These are phyloP conservation scores for Epicoccum sorghinum DNA, from an alignment of 2,329 filamentous ascomycete species.

Conservation along the genomic window DNA sequence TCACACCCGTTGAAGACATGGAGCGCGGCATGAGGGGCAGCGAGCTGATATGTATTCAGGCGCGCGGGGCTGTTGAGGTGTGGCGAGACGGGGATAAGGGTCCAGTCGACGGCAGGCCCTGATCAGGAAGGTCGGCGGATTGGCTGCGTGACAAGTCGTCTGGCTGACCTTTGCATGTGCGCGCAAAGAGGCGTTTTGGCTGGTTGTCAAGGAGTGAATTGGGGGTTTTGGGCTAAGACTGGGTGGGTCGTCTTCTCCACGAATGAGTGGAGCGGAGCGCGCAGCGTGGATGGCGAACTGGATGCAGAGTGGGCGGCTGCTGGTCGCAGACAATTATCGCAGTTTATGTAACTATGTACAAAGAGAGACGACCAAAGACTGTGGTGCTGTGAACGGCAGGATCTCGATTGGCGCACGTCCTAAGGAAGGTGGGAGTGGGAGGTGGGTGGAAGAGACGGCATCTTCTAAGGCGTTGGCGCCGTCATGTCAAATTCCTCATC, in stretches of 20 bases:
- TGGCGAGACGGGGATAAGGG: constrained; percentile 22
- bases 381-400: constrained; percentile 1
- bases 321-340: not conserved
- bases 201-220: constrained; percentile 20
- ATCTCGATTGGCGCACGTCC: constrained; percentile 3
- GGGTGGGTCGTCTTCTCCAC: constrained; percentile 13
- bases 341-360: constrained; percentile 8
- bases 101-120: constrained; percentile 14
- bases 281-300: constrained; percentile 15
- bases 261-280: constrained; percentile 12
- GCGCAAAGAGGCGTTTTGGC: constrained; percentile 22
- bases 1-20: constrained; percentile 22
- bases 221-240: constrained; percentile 2
- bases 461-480: constrained; percentile 12
- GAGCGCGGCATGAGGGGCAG: constrained; percentile 31
- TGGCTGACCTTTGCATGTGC: constrained; percentile 31
- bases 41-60: constrained; percentile 28
- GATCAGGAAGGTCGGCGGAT: constrained; percentile 21
- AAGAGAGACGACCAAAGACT: constrained; percentile 1
- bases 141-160: constrained; percentile 18
- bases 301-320: constrained; percentile 13
- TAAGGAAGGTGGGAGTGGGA: constrained; percentile 8
- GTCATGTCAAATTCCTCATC: constrained; percentile 16
- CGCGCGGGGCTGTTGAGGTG: constrained; percentile 29
- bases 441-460: constrained; percentile 12